Evolutionary conservation across 1,284 basidiomycete genomes (phyloP).

Genomic region (Salmacisia buchloeana): DNA sequence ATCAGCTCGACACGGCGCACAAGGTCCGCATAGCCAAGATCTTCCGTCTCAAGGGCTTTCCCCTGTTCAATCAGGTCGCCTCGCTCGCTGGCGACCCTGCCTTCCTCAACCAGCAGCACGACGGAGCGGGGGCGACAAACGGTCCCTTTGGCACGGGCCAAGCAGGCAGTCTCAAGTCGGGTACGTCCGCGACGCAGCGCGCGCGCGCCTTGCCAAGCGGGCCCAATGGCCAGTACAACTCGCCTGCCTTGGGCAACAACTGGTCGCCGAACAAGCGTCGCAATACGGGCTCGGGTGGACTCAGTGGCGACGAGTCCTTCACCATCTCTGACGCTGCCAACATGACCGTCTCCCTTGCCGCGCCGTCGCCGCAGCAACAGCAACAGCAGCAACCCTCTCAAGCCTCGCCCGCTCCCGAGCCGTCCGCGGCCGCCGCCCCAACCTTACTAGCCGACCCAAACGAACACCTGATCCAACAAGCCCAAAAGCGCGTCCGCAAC

Average conservation of each 20-base stretch:
- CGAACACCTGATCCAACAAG: slow-evolving; percentile 7
- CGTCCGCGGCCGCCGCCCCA: background rate
- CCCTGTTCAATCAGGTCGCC: slow-evolving; percentile 1
- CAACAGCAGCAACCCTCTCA: background rate
- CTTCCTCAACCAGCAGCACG: slow-evolving; percentile 3
- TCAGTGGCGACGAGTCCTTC: no score
- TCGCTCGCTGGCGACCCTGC: background rate
- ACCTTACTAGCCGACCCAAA: background rate
- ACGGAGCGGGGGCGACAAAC: no score
- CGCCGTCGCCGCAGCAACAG: background rate
- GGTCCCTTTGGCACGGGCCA: no score
- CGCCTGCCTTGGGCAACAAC: background rate
- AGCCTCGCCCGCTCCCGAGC: background rate
- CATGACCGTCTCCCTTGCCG: background rate
- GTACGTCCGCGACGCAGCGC: background rate
- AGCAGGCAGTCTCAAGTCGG: background rate
- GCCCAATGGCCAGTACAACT: background rate
- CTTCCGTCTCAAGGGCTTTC: slow-evolving; percentile 1
- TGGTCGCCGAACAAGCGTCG: background rate
- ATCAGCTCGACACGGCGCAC: slow-evolving; percentile 1
- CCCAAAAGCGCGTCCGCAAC: slow-evolving; percentile 5
- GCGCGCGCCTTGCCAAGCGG: background rate
- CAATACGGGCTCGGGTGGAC: background rate
- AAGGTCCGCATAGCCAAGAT: slow-evolving; percentile 6
- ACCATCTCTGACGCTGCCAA: background rate